Percentiles rank a stretch among this genome's conserved stretches.
Conservation (phyloP, 495 filamentous ascomycete species). For the Penicillium malachiteum region DNA sequence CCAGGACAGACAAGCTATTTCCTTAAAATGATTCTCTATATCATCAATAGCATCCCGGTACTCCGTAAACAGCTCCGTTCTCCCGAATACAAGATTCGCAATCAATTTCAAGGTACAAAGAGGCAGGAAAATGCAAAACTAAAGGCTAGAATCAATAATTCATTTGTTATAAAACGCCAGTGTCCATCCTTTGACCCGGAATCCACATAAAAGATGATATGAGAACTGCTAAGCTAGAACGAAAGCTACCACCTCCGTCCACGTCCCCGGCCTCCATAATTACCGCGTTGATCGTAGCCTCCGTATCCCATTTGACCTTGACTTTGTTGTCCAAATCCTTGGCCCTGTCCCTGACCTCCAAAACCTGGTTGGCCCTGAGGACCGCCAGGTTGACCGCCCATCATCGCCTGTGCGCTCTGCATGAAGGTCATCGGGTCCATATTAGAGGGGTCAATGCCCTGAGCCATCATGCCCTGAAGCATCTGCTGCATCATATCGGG, state of each 20-base stretch:
- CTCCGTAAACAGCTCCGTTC: conserved; percentile 15
- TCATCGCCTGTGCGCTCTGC: conserved; percentile 53
- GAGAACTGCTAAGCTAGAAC: not conserved
- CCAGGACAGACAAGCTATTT: too few species aligned
- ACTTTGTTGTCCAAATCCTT: conserved; percentile 44
- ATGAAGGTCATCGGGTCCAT: conserved; percentile 67
- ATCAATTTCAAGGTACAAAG: not conserved
- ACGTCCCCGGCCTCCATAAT: conserved; percentile 48
- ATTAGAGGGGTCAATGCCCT: conserved; percentile 76
- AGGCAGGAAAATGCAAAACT: not conserved
- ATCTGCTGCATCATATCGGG: conserved; percentile 76
- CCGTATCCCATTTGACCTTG: conserved; percentile 54
- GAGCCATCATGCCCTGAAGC: conserved; percentile 77
- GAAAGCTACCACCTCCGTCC: conserved; percentile 42
- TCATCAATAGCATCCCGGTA: not conserved
- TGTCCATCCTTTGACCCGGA: conserved; percentile 13
- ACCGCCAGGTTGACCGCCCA: conserved; percentile 45
- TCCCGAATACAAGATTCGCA: conserved; percentile 11
- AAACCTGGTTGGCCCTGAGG: conserved; percentile 43
- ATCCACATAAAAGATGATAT: conserved; percentile 1
- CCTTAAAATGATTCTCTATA: not conserved
- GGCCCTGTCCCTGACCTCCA: conserved; percentile 29
- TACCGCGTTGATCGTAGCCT: conserved; percentile 47
- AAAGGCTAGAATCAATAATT: conserved; percentile 3
- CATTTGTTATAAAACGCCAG: conserved; percentile 30